Base-by-base conservation (phyloP, 306 rosid species). In the Fragaria vesca region DNA sequence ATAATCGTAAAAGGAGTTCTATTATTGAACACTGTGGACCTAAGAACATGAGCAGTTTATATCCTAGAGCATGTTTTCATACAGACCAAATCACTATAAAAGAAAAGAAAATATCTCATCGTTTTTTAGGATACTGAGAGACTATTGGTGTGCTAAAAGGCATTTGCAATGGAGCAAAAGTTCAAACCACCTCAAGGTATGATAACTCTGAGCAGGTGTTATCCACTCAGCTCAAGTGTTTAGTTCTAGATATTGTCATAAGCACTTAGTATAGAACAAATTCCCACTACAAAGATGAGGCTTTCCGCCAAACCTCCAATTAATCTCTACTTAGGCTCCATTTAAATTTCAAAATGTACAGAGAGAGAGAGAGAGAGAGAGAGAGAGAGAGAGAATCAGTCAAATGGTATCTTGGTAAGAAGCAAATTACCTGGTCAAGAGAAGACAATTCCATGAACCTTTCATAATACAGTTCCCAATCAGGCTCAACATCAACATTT, bases 391-490 rank as follows among this genome's bases (percentile, higher is more conserved):
- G 18, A 11, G 47, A 43, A 6, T 40, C n/a, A 73, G 72, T 18
- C 20, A 32, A 13, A 30, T 54, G 43, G 51, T 47, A 13, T 1
- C 52, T 47, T 47, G 52, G 54, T 21, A 66, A 82, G 76, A 63
- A 66, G 45, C 6, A 86, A 71, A 73, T 52, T 73, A 94, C 98
- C 98, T 92, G 98, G 75, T 95, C 98, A 86, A 92, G 91, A 38
- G 88, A 79, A 72, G 93, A 84, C 88, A 92, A 79, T 74, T 88
- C 85, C 93, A 90, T 86, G 78, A 92, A 95, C 78, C 78, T 88
- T 81, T 91, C 95, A 67, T 95, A 92, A 77, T 88, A 95, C 76
- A 88, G 81, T 82, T 95, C 98, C 98, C 98, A 95, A 81, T 95
- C 89, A 78, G 97, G 98, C 88, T 89, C 91, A 83, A 92, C 90